phyloP scores from a whole-genome alignment of 2,329 filamentous ascomycete genomes.

The Colletotrichum tropicicola region DNA sequence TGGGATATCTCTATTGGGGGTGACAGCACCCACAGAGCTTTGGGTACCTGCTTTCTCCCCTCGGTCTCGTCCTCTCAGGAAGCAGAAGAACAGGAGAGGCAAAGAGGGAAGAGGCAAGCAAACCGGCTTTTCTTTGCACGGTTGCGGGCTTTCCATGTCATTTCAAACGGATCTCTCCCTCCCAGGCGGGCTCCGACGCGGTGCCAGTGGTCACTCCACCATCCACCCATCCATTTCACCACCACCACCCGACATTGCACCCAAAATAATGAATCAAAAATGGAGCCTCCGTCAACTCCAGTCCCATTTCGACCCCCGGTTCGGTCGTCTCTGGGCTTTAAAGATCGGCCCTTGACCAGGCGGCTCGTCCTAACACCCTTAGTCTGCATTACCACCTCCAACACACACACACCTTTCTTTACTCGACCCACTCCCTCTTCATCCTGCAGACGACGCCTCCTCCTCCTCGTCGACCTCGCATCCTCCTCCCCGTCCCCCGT shows the following conservation, averaged over 20 bases:
- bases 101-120: neutral
- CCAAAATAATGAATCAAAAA: conserved; percentile 15
- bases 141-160: neutral
- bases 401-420: neutral
- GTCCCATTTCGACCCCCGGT: conserved; percentile 19
- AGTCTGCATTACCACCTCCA: conserved; percentile 6
- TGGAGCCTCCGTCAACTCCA: conserved; percentile 17
- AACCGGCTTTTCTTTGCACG: neutral
- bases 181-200: conserved; percentile 10
- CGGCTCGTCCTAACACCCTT: conserved; percentile 4
- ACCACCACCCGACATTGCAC: conserved; percentile 20
- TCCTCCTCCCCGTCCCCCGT: neutral
- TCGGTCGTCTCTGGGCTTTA: conserved; percentile 12
- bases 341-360: conserved; percentile 27
- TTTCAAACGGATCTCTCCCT: neutral
- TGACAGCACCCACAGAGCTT: neutral
- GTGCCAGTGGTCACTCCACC: conserved; percentile 21
- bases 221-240: conserved; percentile 17
- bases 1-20: neutral
- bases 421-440: conserved; percentile 28
- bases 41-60: too few species aligned
- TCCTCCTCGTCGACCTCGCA: neutral
- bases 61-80: neutral
- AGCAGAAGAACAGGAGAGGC: too few species aligned
- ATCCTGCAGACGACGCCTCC: conserved; percentile 17